Base-by-base conservation (phyloP, 2,329 filamentous ascomycete species). In the Beauveria medogensis region DNA sequence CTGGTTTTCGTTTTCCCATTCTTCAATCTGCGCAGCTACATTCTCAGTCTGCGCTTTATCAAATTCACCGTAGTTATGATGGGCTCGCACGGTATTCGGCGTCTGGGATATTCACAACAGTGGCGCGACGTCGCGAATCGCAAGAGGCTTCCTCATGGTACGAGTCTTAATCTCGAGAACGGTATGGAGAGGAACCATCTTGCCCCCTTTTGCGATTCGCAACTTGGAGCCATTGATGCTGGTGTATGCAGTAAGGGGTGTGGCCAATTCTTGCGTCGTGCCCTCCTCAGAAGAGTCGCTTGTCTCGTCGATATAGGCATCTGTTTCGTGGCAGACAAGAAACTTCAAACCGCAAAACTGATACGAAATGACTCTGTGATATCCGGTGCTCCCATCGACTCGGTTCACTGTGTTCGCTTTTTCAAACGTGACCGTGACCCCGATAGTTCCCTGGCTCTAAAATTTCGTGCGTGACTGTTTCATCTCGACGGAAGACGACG, bases 51-150 rank as follows among this genome's bases (percentile, higher is more conserved):
- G 40, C 44, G 71, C 68, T 18, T 47, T 37, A 9, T 60, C 18
- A 62, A 80, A 80, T 1, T 58, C 20, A 40, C 77, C 77, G 2
- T 62, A 60, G 3, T 64, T 50, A 63, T 80, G 75, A 63, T 78
- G 77, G 1, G 75, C 77, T 34, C 73, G 71, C n/a, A 80, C 75
- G 40, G 80, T 74, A 46, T 76, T 77, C 1, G 74, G 73, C 1
- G 77, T 80, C 67, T 80, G 77, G 5, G 75, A 79, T 18, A 72
- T 63, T 77, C 77, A 80, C 26, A 80, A 70, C 66, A 79, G 76
- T 2, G 75, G 62, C 26, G 69, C 69, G 37, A 78, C 65, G 6
- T 77, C 70, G 10, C 64, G 0, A 12, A 78, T 56, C 2, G 63
- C n/a, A 18, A 80, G 63, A 24, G 57, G 66, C 47, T 70, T 75